Evolutionary conservation across 805 yeast species (phyloP).

Genomic region (Ogataea trehaloabstinens): DNA sequence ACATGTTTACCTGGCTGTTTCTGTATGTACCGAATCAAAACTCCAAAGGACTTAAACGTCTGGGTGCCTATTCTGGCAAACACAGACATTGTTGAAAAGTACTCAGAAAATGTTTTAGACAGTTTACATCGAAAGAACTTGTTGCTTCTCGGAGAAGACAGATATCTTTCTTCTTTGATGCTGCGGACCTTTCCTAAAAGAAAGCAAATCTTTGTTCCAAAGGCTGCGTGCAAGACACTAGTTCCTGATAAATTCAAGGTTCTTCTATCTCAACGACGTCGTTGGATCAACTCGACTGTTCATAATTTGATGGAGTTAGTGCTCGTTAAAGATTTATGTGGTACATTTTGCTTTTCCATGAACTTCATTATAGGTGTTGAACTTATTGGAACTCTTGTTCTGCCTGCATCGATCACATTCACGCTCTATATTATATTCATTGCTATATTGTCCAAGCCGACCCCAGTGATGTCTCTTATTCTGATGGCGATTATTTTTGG

Average conservation of each 20-base stretch:
- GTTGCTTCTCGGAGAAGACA: conserved; percentile 84
- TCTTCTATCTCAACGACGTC: conserved; percentile 85
- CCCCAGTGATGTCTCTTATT: conserved; percentile 74
- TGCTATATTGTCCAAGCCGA: conserved; percentile 70
- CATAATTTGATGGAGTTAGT: conserved; percentile 89
- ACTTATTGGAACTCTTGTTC: conserved; percentile 79
- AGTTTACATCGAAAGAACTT: conserved; percentile 85
- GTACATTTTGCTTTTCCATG: conserved; percentile 93
- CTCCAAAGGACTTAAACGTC: conserved; percentile 77
- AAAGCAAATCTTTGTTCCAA: conserved; percentile 81
- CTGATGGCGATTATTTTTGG: conserved; percentile 80
- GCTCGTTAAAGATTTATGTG: conserved; percentile 83
- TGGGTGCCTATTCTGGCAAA: conserved; percentile 95
- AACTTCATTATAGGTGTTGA: conserved; percentile 86
- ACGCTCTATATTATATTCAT: conserved; percentile 74
- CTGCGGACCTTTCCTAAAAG: conserved; percentile 85
- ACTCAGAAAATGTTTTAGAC: conserved; percentile 80
- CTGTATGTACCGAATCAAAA: conserved; percentile 85
- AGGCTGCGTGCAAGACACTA: conserved; percentile 88
- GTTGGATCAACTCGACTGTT: conserved; percentile 95
- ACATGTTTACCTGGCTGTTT: conserved; percentile 96
- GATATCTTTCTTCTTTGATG: conserved; percentile 83
- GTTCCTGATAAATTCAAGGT: conserved; percentile 84
- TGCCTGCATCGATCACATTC: conserved; percentile 84
- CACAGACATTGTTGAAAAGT: conserved; percentile 90